Conservation (phyloP, 805 yeast genomes). For the Myxozyma melibiosi region DNA sequence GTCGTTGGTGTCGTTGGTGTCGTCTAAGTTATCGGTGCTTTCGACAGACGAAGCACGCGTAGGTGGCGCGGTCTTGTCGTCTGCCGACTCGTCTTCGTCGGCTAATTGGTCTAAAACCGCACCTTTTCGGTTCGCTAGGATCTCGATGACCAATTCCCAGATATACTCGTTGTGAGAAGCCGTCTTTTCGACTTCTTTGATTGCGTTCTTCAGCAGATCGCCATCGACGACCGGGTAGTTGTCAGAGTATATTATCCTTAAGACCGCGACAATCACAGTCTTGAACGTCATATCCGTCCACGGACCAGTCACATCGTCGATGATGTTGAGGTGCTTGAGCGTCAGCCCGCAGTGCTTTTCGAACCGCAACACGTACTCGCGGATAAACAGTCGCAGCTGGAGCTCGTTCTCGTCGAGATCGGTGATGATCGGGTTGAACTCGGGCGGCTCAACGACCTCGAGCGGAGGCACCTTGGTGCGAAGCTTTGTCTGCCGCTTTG, state of each 20-base stretch:
- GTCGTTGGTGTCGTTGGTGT: not conserved
- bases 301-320: slow-evolving; percentile 43
- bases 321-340: slow-evolving; percentile 38
- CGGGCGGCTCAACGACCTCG: slow-evolving; percentile 37
- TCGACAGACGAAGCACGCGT: slow-evolving; percentile 3
- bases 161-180: slow-evolving; percentile 40
- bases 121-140: slow-evolving; percentile 11
- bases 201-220: slow-evolving; percentile 35
- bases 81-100: slow-evolving; percentile 2
- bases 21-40: not conserved
- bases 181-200: slow-evolving; percentile 41
- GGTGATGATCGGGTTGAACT: slow-evolving; percentile 36
- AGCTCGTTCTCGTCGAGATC: slow-evolving; percentile 37
- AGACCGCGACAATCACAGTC: slow-evolving; percentile 39
- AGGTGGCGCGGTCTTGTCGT: not conserved
- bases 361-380: slow-evolving; percentile 46
- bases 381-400: slow-evolving; percentile 42
- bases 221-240: slow-evolving; percentile 35
- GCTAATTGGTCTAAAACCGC: not conserved
- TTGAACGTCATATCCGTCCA: slow-evolving; percentile 45
- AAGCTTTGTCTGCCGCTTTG: slow-evolving; percentile 24
- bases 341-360: slow-evolving; percentile 45
- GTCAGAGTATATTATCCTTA: slow-evolving; percentile 42
- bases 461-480: slow-evolving; percentile 10
- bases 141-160: slow-evolving; percentile 40